phyloP scores from a whole-genome alignment of 176 grass and related monocot genomes.

The Paspalum notatum region DNA sequence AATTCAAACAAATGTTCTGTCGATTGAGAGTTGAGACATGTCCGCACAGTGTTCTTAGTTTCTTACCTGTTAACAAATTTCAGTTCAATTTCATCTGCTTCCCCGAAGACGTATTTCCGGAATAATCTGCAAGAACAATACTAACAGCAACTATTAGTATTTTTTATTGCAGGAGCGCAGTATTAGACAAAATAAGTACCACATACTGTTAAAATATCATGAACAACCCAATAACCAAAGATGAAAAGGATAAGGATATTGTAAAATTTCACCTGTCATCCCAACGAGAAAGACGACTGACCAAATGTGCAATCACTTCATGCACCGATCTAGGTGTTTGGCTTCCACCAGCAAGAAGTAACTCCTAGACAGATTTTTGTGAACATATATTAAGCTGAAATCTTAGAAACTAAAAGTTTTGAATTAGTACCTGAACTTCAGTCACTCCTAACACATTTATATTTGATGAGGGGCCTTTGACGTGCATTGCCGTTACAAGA shows the following conservation, averaged over 20 bases:
- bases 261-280: constrained; percentile 73
- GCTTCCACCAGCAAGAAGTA: constrained; percentile 92
- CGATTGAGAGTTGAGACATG: constrained; percentile 26
- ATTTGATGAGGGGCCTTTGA: constrained; percentile 79
- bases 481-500: constrained; percentile 85
- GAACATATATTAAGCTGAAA: constrained; percentile 30
- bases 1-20: constrained; percentile 19
- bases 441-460: constrained; percentile 96
- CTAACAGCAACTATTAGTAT: constrained; percentile 24
- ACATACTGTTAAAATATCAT: not conserved
- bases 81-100: constrained; percentile 97
- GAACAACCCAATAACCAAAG: not conserved
- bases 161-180: not conserved
- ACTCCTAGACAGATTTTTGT: constrained; percentile 62
- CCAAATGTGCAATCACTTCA: constrained; percentile 95
- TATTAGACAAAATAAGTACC: constrained; percentile 11
- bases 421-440: constrained; percentile 86
- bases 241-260: not conserved
- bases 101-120: constrained; percentile 93
- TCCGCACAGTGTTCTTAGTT: constrained; percentile 44
- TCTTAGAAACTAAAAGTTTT: constrained; percentile 1
- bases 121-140: constrained; percentile 69
- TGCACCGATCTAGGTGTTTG: constrained; percentile 83
- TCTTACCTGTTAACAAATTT: constrained; percentile 97
- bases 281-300: constrained; percentile 87